Evolutionary conservation across 768 basidiomycete genomes (phyloP).

Genomic region (Boletus sp.): DNA sequence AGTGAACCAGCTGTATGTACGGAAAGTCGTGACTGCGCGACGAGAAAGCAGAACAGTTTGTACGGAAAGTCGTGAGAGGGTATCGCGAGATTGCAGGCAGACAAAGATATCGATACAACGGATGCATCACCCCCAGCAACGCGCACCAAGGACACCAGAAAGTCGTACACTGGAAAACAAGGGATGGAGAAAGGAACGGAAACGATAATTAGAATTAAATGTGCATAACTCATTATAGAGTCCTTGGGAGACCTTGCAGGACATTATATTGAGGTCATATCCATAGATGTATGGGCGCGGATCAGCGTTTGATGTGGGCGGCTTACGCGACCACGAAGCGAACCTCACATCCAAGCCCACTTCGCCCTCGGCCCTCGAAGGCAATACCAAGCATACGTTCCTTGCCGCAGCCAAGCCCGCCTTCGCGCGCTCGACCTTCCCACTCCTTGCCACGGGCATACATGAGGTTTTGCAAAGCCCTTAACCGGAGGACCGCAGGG

Average conservation of each 20-base stretch:
- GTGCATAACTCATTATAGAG: slow-evolving; percentile 31
- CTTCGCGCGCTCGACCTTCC: slow-evolving; percentile 49
- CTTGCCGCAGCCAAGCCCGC: slow-evolving; percentile 49
- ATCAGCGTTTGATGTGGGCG: not conserved
- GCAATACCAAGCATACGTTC: slow-evolving; percentile 59
- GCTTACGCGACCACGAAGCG: slow-evolving; percentile 31
- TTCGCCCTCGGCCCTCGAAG: slow-evolving; percentile 59
- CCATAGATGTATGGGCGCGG: not conserved
- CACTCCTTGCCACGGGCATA: slow-evolving; percentile 41
- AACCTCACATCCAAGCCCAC: slow-evolving; percentile 44
- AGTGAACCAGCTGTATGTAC: not conserved
- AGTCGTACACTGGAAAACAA: slow-evolving; percentile 3
- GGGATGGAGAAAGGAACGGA: not conserved
- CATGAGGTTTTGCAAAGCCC: slow-evolving; percentile 59
- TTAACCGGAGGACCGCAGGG: slow-evolving; percentile 54
- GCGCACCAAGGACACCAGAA: slow-evolving; percentile 1
- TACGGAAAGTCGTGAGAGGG: slow-evolving; percentile 4
- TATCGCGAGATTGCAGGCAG: slow-evolving; percentile 22
- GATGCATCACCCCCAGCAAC: slow-evolving; percentile 7
- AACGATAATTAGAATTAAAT: slow-evolving; percentile 33
- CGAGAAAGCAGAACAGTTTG: not conserved
- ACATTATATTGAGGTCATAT: slow-evolving; percentile 5
- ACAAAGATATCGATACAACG: slow-evolving; percentile 27
- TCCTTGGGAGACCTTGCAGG: slow-evolving; percentile 11
- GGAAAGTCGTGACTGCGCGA: slow-evolving; percentile 1